A percentile compares a stretch with the other conserved stretches of the same genome.
These are phyloP conservation scores for Solanum medicagineum DNA, from an alignment of 257 asterid species.

Conservation along the genomic window DNA sequence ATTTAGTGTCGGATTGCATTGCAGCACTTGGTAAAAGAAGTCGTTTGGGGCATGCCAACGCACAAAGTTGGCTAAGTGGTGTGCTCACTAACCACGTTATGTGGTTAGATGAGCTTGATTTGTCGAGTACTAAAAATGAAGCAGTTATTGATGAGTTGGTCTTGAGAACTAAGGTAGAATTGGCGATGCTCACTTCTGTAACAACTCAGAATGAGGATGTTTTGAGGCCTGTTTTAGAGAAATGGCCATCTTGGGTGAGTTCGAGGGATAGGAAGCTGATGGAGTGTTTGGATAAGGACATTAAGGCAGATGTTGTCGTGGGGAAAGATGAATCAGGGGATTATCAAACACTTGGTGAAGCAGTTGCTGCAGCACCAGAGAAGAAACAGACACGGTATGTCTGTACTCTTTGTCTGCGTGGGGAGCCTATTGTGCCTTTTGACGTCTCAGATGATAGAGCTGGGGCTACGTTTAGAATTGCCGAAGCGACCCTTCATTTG, in stretches of 20 bases:
- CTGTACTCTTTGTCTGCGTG: too few species aligned
- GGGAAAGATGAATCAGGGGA: constrained; percentile 39
- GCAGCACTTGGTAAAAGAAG: constrained; percentile 1
- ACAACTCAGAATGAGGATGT: not conserved
- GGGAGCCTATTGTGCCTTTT: too few species aligned
- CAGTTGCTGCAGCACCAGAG: constrained; percentile 34
- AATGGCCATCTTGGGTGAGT: constrained; percentile 31
- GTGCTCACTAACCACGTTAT: constrained; percentile 43
- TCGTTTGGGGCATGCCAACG: not conserved
- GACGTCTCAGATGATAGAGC: too few species aligned
- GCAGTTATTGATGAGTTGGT: constrained; percentile 9
- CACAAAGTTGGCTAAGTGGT: constrained; percentile 38
- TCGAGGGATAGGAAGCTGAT: constrained; percentile 21
- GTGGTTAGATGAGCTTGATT: constrained; percentile 30
- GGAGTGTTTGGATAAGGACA: constrained; percentile 1
- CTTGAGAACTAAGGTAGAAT: constrained; percentile 20
- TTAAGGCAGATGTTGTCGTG: constrained; percentile 23
- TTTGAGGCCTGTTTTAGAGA: not conserved
- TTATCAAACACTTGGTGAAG: constrained; percentile 26
- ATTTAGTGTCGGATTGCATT: constrained; percentile 21
- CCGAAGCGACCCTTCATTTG: too few species aligned
- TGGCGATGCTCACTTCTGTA: constrained; percentile 19
- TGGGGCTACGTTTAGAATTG: too few species aligned
- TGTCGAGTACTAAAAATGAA: not conserved
- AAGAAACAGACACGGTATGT: constrained; percentile 20